Evolutionary conservation across 495 filamentous ascomycete genomes (phyloP).

Genomic region (Monascus purpureus): DNA sequence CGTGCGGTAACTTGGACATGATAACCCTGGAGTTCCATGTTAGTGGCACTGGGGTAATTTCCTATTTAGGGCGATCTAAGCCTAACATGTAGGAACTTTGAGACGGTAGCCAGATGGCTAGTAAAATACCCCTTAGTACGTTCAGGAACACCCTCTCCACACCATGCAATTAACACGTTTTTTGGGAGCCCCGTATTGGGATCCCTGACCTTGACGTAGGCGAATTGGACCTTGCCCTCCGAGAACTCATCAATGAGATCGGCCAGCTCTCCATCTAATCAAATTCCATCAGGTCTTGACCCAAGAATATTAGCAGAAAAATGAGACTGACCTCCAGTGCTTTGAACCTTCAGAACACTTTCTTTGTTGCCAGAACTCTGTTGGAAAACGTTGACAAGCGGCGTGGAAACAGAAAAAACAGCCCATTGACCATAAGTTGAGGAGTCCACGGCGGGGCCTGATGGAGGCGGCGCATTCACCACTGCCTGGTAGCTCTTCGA

Average conservation of each 20-base stretch:
- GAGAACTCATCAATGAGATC: constrained; percentile 97
- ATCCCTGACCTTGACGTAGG: constrained; percentile 91
- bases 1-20: constrained; percentile 95
- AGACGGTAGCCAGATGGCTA: constrained; percentile 75
- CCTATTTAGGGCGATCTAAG: no score
- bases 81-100: constrained; percentile 73
- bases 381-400: constrained; percentile 83
- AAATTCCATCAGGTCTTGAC: constrained; percentile 1
- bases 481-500: constrained; percentile 84
- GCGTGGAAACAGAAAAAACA: constrained; percentile 79
- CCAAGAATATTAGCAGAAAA: background rate
- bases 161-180: constrained; percentile 90
- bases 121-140: constrained; percentile 97
- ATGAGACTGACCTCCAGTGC: constrained; percentile 57
- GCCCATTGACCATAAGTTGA: constrained; percentile 78
- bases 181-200: constrained; percentile 86
- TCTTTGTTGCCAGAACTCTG: constrained; percentile 68
- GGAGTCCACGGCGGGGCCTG: constrained; percentile 49
- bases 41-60: constrained; percentile 3
- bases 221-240: constrained; percentile 92
- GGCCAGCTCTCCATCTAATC: constrained; percentile 74
- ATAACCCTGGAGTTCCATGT: constrained; percentile 48
- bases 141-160: constrained; percentile 95
- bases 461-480: constrained; percentile 54
- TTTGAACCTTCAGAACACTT: constrained; percentile 88